Percentiles rank a stretch among this genome's conserved stretches.
phyloP scores from a whole-genome alignment of 2,329 filamentous ascomycete species.

The Gyromitra esculenta region DNA sequence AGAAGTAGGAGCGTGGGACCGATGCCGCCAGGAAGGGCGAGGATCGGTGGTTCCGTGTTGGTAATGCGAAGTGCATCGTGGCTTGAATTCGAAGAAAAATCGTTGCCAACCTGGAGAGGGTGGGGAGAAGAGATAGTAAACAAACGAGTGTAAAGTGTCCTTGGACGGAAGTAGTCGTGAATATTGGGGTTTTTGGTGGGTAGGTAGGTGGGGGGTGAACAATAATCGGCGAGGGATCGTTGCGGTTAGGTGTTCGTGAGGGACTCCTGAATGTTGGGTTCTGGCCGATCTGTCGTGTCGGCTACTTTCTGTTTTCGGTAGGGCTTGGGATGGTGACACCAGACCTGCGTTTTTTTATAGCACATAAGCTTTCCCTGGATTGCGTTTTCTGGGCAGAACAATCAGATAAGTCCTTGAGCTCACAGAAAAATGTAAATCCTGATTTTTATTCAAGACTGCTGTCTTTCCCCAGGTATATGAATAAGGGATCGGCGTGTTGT shows the following conservation, averaged over 20 bases:
- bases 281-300: slow-evolving; percentile 1
- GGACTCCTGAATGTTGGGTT: slow-evolving; percentile 37
- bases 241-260: not conserved
- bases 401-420: not conserved
- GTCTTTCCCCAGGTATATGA: not conserved
- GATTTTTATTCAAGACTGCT: not conserved
- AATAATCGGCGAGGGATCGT: slow-evolving; percentile 25
- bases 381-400: not conserved
- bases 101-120: not conserved
- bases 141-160: slow-evolving; percentile 21
- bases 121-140: not conserved
- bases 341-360: not conserved
- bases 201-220: slow-evolving; percentile 5
- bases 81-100: not conserved
- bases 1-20: slow-evolving; percentile 50
- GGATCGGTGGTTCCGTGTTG: slow-evolving; percentile 55
- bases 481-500: not conserved
- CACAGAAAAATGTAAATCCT: not conserved
- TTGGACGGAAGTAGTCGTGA: slow-evolving; percentile 4
- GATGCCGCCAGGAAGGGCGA: slow-evolving; percentile 54
- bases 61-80: slow-evolving; percentile 58
- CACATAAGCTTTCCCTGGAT: not conserved
- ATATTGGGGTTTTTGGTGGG: not conserved
- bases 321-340: not conserved
- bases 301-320: not conserved